Conservation (phyloP, 768 basidiomycete genomes). For the Hortiboletus flavorubellus region DNA sequence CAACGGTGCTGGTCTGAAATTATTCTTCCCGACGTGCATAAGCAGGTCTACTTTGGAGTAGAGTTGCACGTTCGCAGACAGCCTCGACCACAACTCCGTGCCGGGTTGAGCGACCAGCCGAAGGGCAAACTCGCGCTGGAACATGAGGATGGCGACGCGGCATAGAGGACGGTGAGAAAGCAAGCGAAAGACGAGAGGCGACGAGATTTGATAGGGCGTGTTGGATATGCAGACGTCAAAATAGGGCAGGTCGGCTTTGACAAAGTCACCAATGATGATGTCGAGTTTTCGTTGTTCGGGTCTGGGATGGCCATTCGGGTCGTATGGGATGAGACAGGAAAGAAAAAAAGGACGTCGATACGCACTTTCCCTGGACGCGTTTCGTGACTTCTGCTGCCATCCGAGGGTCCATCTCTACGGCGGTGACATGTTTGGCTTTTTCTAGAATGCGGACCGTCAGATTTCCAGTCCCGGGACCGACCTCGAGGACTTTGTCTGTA, state of each 20-base stretch:
- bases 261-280: slow-evolving; percentile 95
- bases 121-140: slow-evolving; percentile 97
- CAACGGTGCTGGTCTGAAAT: slow-evolving; percentile 93
- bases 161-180: slow-evolving; percentile 94
- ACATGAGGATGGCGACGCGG: slow-evolving; percentile 97
- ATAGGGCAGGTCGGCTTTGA: slow-evolving; percentile 96
- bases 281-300: slow-evolving; percentile 95
- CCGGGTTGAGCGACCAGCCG: slow-evolving; percentile 85
- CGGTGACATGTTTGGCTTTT: slow-evolving; percentile 88
- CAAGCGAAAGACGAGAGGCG: slow-evolving; percentile 93
- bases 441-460: slow-evolving; percentile 91
- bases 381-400: slow-evolving; percentile 99
- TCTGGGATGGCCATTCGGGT: slow-evolving; percentile 38
- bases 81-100: slow-evolving; percentile 84
- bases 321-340: neutral
- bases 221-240: slow-evolving; percentile 99
- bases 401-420: slow-evolving; percentile 96
- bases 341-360: slow-evolving; percentile 19
- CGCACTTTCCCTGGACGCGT: slow-evolving; percentile 96
- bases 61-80: slow-evolving; percentile 96
- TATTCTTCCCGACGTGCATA: slow-evolving; percentile 95
- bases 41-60: slow-evolving; percentile 96
- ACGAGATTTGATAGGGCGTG: slow-evolving; percentile 99
- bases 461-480: slow-evolving; percentile 97
- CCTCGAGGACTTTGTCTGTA: slow-evolving; percentile 94